Conservation (phyloP, 345 rosid species). For the Psidium guajava region DNA sequence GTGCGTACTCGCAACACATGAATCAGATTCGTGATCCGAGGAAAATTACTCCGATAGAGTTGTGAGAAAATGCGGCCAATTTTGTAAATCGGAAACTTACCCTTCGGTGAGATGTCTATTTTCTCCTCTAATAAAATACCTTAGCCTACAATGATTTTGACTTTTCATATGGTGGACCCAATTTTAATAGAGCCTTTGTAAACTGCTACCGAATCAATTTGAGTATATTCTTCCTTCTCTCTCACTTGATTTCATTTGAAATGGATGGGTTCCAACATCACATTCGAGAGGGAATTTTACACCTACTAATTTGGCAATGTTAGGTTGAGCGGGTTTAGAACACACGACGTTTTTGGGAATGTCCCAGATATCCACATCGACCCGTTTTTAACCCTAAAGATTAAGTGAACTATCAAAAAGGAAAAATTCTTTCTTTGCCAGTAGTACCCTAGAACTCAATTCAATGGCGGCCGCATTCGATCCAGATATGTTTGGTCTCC, state of each 20-base stretch:
- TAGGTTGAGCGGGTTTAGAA: background rate
- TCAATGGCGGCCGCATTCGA: accelerated
- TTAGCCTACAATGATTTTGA: background rate
- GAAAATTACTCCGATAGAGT: background rate
- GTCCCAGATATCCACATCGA: background rate
- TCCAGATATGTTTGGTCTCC: background rate
- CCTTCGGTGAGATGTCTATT: background rate
- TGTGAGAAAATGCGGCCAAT: background rate
- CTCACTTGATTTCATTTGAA: background rate
- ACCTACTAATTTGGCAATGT: background rate
- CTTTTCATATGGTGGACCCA: background rate
- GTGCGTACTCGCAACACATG: background rate
- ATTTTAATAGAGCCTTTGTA: background rate
- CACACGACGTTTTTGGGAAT: background rate
- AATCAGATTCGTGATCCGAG: background rate
- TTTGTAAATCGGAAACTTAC: background rate
- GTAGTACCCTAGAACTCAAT: background rate
- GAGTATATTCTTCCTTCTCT: background rate
- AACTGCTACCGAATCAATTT: background rate
- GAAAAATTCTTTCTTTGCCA: background rate
- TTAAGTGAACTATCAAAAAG: background rate
- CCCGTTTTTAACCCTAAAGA: background rate
- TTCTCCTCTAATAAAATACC: background rate
- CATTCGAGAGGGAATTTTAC: background rate
- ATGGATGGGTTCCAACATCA: background rate